phyloP scores from a whole-genome alignment of 805 yeast species.

The Saccharomycopsis sp. region DNA sequence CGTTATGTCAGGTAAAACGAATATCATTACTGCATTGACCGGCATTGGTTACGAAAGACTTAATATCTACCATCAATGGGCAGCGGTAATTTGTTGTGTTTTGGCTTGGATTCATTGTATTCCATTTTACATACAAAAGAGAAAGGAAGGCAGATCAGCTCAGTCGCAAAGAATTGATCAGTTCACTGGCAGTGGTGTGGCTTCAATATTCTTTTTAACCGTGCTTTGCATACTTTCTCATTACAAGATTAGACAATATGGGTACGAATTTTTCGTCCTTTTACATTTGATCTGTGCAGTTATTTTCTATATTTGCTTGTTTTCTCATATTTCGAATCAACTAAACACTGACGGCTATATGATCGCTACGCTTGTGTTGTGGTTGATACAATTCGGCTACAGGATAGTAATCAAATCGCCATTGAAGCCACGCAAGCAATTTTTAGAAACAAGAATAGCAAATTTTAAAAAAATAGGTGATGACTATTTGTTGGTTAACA shows the following conservation, averaged over 20 bases:
- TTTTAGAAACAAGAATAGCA: constrained; percentile 35
- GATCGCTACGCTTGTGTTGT: constrained; percentile 45
- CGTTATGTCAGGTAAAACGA: constrained; percentile 46
- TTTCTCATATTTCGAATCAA: constrained; percentile 35
- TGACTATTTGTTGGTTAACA: constrained; percentile 32
- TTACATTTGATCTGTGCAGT: constrained; percentile 48
- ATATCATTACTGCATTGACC: constrained; percentile 40
- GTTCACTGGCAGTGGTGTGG: constrained; percentile 36
- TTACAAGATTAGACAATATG: constrained; percentile 32
- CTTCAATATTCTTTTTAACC: constrained; percentile 40
- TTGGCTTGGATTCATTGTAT: constrained; percentile 43
- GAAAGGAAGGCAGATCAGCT: constrained; percentile 42
- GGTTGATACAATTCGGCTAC: constrained; percentile 43
- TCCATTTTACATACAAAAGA: constrained; percentile 41
- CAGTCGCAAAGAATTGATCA: constrained; percentile 24
- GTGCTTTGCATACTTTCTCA: constrained; percentile 39
- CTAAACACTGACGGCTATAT: constrained; percentile 37
- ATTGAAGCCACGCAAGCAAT: constrained; percentile 37
- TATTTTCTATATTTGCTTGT: constrained; percentile 40
- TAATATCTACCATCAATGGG: constrained; percentile 45
- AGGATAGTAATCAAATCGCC: constrained; percentile 40
- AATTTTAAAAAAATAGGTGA: constrained; percentile 21
- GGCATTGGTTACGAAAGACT: constrained; percentile 52
- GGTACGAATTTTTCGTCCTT: constrained; percentile 45
- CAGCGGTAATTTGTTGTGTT: constrained; percentile 30